Evolutionary conservation across 2,329 filamentous ascomycete genomes (phyloP).

Genomic region (Talaromyces sp.): DNA sequence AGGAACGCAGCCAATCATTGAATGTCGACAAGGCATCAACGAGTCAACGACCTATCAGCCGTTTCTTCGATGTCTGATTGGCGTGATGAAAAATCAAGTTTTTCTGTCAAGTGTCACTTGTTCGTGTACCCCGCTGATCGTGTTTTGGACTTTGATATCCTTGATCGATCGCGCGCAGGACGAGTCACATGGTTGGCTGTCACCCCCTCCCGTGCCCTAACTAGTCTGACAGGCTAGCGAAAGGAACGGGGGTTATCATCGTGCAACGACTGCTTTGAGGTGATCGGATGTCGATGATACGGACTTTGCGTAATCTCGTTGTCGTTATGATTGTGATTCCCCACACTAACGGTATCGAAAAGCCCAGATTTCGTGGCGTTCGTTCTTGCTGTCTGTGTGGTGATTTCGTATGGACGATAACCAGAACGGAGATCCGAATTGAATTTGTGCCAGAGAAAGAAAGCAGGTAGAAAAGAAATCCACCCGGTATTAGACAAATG

Average conservation of each 20-base stretch:
- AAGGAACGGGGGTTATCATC: not conserved
- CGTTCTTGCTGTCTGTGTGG: not conserved
- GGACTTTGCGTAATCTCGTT: not conserved
- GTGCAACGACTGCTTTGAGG: not conserved
- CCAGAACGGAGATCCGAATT: not conserved
- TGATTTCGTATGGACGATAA: not conserved
- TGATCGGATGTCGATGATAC: not conserved
- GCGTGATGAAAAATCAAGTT: not conserved
- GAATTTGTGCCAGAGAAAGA: not conserved
- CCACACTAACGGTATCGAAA: not conserved
- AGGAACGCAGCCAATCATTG: constrained; percentile 5
- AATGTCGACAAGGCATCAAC: not conserved
- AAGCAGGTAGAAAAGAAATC: not conserved
- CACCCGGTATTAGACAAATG: not conserved
- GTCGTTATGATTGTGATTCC: not conserved
- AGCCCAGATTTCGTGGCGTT: not conserved
- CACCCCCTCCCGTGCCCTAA: constrained; percentile 7
- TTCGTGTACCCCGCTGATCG: not conserved
- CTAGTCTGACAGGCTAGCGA: not conserved
- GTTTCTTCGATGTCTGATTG: not conserved
- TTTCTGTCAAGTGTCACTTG: not conserved
- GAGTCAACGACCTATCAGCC: not conserved
- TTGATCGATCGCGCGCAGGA: not conserved
- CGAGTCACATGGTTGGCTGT: constrained; percentile 1
- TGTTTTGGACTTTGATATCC: not conserved